Conservation (phyloP, 2,329 filamentous ascomycete genomes). For the Graphium sp. region DNA sequence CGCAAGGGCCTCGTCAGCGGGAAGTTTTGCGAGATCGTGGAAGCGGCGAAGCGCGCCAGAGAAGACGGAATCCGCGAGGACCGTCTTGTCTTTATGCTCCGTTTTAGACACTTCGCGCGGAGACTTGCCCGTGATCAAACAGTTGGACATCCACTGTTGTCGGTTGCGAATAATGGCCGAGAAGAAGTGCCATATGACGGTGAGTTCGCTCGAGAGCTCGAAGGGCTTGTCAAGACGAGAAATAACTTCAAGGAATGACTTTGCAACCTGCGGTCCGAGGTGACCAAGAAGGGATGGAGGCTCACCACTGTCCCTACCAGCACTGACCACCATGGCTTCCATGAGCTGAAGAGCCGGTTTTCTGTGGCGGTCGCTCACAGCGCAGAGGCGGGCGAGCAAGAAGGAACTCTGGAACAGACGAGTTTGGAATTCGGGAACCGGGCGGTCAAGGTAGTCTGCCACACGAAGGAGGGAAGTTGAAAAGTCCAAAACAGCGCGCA, state of each 20-base stretch:
- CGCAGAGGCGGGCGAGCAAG: conserved; percentile 61
- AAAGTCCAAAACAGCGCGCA: conserved; percentile 47
- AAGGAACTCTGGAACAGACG: conserved; percentile 71
- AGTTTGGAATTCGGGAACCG: conserved; percentile 51
- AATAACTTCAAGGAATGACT: conserved; percentile 66
- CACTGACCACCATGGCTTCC: conserved; percentile 55
- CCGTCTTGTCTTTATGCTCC: conserved; percentile 36
- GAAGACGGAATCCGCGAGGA: conserved; percentile 45
- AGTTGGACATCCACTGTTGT: conserved; percentile 93
- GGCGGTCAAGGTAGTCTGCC: conserved; percentile 43
- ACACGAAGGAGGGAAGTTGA: conserved; percentile 55
- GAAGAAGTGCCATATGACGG: conserved; percentile 69
- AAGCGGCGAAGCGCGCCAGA: conserved; percentile 57
- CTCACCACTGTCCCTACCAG: conserved; percentile 49
- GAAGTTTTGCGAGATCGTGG: conserved; percentile 43
- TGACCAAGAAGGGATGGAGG: conserved; percentile 90
- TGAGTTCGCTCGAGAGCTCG: conserved; percentile 44
- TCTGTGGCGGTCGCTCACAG: conserved; percentile 48
- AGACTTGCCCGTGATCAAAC: conserved; percentile 74
- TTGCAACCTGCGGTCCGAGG: conserved; percentile 65
- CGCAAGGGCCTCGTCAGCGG: conserved; percentile 49
- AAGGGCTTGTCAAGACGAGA: conserved; percentile 65
- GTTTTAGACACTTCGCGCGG: conserved; percentile 45
- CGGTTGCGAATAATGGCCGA: conserved; percentile 74
- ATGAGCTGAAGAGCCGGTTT: conserved; percentile 51